Evolutionary conservation across 805 yeast species (phyloP), one percentile per base, ranked within the genome.

Genomic region (Cyberlindnera maclurae): DNA sequence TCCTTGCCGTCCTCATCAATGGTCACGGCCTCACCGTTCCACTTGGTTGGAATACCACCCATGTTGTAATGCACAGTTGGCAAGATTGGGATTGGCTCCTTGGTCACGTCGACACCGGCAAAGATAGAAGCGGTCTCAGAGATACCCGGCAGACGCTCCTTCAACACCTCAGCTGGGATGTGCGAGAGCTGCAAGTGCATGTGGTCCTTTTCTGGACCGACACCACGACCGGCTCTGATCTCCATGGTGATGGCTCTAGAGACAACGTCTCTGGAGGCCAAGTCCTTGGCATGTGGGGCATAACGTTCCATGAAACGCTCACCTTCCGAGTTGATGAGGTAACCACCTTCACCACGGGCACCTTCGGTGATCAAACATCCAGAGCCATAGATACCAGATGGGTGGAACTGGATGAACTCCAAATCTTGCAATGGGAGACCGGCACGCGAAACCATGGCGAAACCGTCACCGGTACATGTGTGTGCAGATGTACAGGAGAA

Each of bases 341-440:
- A 93, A 49, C 98, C 98, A 79, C 98, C 98, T 74, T 93, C 98
- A 77, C 98, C 98, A 75, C 98, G 84, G 52, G 97, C 95, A 71
- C 98, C 98, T 70, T 93, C 98, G 41, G 98, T 93, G 64, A 93
- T 93, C 71, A 90, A 72, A 74, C 97, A 93, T 50, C 98, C 98
- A 30, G 97, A 87, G 44, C 98, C 98, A 66, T 90, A 90, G 67
- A 90, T 93, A 77, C 98, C 98, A 18, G 97, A 88, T 40, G 98
- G 98, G 68, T 90, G 98, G 87, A 90, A 90, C 71, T 90, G 98
- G 46, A 90, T 89, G 61, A 90, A 90, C 71, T 90, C 98, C 67
- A 90, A 72, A 69, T 90, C 98, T 70, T 90, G 95, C 59, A 90
- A 75, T 43, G 98, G 98, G 64, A 90, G 78, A 46, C 98, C 98